Base-by-base conservation (phyloP, 495 filamentous ascomycete genomes). In the Durotheca rogersii region DNA sequence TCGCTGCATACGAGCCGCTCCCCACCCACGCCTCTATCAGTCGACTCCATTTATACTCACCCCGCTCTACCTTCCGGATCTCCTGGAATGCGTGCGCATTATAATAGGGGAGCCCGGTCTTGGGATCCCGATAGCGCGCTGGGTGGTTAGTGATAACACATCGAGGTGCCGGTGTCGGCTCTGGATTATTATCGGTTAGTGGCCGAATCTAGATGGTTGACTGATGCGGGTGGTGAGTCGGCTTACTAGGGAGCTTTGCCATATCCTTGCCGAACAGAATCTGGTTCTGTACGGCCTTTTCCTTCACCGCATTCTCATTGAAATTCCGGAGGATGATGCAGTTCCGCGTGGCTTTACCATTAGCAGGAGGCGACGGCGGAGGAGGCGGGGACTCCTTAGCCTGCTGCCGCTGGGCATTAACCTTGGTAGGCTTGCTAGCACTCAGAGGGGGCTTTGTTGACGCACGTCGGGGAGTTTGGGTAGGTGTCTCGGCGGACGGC, bases 131-230 rank as follows among this genome's bases (percentile, higher is more conserved):
- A 65, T 89, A 93, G 34, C 77, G 81, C 15, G 89, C 89, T 31
- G 85, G 83, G 38, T 87, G 80, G 55, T 83, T 82, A 6, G 89
- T 93, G 66, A 95, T 91, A 42, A 83, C 82, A 65, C 89, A 95
- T 38, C 84, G 74, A 38, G 79, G 64, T 4, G 58, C 54, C 1
- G 72, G 67, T 15, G 66, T 62, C 46, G 75, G 75, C 66, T 78
- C 76, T 79, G 33, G 15, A 18, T n/a, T 16, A 47, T n/a, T 16
- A 47, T 44, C 12, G 45, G 4, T 67, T 27, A 60, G 55, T 39
- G 16, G 16, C 34, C 25, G 21, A 17, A 23, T n/a, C 7, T 20
- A 7, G n/a, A n/a, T n/a, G n/a, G n/a, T n/a, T 10, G 3, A 18
- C 4, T 25, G 34, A 21, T 0, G 15, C 15, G 4, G n/a, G 16